Conservation (phyloP, 1,284 basidiomycete genomes). For the Pseudozyma sp. region DNA sequence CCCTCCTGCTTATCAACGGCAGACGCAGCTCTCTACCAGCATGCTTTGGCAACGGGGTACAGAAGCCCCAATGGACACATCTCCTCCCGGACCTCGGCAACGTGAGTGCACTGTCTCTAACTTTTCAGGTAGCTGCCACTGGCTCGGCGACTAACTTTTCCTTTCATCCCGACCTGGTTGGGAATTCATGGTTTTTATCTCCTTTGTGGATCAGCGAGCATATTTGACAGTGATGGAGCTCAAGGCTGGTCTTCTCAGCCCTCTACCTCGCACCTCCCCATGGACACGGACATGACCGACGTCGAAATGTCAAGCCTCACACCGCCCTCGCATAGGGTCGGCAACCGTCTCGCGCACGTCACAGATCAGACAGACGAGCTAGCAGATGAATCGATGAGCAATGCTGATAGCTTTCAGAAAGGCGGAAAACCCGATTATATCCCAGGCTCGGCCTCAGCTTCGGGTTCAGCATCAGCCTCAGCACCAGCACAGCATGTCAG, state of each 20-base stretch:
- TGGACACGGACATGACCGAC: constrained; percentile 39
- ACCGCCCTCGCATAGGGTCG: constrained; percentile 32
- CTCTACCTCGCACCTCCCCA: constrained; percentile 10
- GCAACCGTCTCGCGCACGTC: constrained; percentile 6
- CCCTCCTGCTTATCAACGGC: no score
- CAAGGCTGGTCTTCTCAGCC: constrained; percentile 13
- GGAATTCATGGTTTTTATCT: background rate
- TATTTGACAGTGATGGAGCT: constrained; percentile 18
- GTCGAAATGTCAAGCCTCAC: constrained; percentile 55
- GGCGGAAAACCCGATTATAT: constrained; percentile 1
- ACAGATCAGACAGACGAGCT: constrained; percentile 13
- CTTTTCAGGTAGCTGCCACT: background rate
- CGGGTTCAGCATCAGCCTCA: no score
- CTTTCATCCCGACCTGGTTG: no score
- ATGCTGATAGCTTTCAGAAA: constrained; percentile 7
- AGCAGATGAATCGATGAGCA: constrained; percentile 40
- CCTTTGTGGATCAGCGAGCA: constrained; percentile 15
- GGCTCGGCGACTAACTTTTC: no score
- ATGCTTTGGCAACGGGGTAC: constrained; percentile 54
- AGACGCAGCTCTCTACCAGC: no score
- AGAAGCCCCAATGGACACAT: constrained; percentile 61
- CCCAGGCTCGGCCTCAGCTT: no score
- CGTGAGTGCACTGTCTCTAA: constrained; percentile 22
- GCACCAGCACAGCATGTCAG: constrained; percentile 19
- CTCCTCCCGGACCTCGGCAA: constrained; percentile 44